These are phyloP conservation scores for Chrysophaeum taylorii DNA, from an alignment of 352 stramenopile species.

Conservation along the genomic window DNA sequence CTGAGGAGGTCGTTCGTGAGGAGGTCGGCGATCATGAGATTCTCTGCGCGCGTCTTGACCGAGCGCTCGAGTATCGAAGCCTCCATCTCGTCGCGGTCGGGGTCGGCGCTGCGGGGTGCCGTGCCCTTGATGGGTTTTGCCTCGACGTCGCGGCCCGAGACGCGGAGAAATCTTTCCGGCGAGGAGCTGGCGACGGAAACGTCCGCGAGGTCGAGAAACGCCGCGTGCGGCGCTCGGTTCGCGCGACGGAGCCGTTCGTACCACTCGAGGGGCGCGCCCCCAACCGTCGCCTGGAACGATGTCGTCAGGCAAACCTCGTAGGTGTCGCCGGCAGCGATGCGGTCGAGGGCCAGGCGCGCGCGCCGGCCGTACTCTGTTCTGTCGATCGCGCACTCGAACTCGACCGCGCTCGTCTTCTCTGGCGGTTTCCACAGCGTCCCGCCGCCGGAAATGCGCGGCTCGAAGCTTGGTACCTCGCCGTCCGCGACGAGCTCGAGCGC, in stretches of 20 bases:
- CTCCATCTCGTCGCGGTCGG: slow-evolving; percentile 7
- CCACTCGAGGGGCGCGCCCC: slow-evolving; percentile 50
- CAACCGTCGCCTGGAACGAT: slow-evolving; percentile 57
- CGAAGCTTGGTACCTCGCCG: neutral
- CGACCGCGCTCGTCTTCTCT: neutral
- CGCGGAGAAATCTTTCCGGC: slow-evolving; percentile 84
- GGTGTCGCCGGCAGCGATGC: slow-evolving; percentile 61
- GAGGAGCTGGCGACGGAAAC: slow-evolving; percentile 87
- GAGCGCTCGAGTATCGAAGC: slow-evolving; percentile 52
- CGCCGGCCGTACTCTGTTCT: neutral
- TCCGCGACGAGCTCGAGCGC: neutral
- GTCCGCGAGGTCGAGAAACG: slow-evolving; percentile 61
- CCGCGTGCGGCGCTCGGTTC: slow-evolving; percentile 87
- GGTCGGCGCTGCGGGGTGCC: slow-evolving; percentile 41
- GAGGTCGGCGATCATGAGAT: slow-evolving; percentile 96
- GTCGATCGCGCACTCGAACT: neutral
- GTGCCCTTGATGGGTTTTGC: slow-evolving; percentile 96
- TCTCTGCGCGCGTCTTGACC: slow-evolving; percentile 86
- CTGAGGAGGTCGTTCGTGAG: slow-evolving; percentile 85
- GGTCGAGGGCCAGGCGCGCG: neutral
- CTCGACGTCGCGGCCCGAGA: slow-evolving; percentile 63
- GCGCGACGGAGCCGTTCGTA: slow-evolving; percentile 72
- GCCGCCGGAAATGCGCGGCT: neutral
- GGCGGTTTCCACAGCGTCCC: neutral
- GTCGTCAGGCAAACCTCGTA: slow-evolving; percentile 94